Evolutionary conservation across 1,284 basidiomycete species (phyloP), one percentile per base, ranked within the genome.

Genomic region (Cryptococcus jaspeensis): DNA sequence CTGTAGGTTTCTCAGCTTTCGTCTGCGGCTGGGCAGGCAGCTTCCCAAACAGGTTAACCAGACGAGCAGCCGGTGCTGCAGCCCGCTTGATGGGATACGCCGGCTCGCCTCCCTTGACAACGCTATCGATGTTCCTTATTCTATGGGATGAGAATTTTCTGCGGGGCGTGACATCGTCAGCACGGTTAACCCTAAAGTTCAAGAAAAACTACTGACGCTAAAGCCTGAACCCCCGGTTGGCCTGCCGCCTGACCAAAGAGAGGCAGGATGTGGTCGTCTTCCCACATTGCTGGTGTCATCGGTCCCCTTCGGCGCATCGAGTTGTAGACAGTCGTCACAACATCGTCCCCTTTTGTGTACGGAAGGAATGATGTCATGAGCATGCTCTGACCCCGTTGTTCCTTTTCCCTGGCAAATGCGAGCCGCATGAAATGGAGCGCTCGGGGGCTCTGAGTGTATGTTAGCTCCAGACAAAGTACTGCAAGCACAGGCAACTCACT

Each of bases 221-320:
- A n/a, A 16, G 22, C 23, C 23, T 41, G 22, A 32, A n/a, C 25
- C 32, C 16, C 13, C 6, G 37, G 16, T n/a, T 13, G 8, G 32
- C 22, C n/a, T 9, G 23, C 16, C 8, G 23, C 18, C n/a, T n/a
- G n/a, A 32, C 39, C 35, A 9, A 48, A n/a, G 7, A 48, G 44
- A 22, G 61, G 60, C 16, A 61, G 18, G 12, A 65, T 61, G 23
- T 45, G 41, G 15, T 59, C 50, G 40, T 66, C 51, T 41, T 66
- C 55, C 64, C 64, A 66, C 52, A 55, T 55, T 9, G 40, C 40
- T 13, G 40, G 35, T 11, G 53, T 62, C n/a, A 62, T 59, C 5
- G 60, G 56, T 9, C 60, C 59, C 37, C 53, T 56, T 1, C 56
- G 52, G 43, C 45, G 36, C 64, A 66, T 66, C 5, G 58, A 53